Evolutionary conservation across 1,139 yeast genomes (phyloP).

Genomic region (Wickerhamiella pararugosa): DNA sequence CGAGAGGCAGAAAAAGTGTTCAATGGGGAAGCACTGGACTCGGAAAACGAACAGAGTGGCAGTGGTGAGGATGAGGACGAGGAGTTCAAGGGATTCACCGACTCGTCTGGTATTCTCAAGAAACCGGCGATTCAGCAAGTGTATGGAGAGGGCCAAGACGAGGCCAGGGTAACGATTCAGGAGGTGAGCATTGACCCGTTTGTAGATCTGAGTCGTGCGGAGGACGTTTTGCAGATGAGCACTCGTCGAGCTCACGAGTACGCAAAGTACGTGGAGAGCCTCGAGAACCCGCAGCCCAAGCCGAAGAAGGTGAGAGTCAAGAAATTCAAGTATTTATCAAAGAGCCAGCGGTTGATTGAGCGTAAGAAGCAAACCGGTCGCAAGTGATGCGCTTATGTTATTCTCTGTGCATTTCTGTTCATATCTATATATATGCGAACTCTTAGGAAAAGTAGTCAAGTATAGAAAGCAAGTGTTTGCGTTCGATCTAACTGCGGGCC

Average conservation of each 20-base stretch:
- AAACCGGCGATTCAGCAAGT: conserved; percentile 60
- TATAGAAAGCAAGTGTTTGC: too few relatives aligned
- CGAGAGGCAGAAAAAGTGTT: conserved; percentile 32
- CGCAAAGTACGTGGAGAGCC: conserved; percentile 20
- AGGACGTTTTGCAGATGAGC: conserved; percentile 24
- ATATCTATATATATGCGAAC: not conserved
- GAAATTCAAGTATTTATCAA: conserved; percentile 54
- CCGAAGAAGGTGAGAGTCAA: conserved; percentile 35
- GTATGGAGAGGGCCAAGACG: conserved; percentile 18
- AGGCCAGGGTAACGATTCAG: conserved; percentile 21
- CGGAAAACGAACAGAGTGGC: conserved; percentile 13
- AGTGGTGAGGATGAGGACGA: conserved; percentile 15
- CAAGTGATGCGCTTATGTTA: not conserved
- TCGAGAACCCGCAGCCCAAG: conserved; percentile 16
- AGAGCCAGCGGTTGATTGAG: conserved; percentile 10
- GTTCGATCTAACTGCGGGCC: too few relatives aligned
- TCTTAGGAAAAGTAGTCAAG: too few relatives aligned
- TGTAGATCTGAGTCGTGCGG: conserved; percentile 22
- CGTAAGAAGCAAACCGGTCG: not conserved
- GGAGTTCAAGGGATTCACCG: conserved; percentile 23
- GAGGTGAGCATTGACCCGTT: conserved; percentile 18
- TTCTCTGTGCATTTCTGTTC: not conserved
- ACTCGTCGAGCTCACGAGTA: conserved; percentile 23
- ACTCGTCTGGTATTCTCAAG: conserved; percentile 36
- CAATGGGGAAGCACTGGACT: conserved; percentile 21